Base-by-base conservation (phyloP, 768 basidiomycete genomes). In the Tephrocybe sp. region DNA sequence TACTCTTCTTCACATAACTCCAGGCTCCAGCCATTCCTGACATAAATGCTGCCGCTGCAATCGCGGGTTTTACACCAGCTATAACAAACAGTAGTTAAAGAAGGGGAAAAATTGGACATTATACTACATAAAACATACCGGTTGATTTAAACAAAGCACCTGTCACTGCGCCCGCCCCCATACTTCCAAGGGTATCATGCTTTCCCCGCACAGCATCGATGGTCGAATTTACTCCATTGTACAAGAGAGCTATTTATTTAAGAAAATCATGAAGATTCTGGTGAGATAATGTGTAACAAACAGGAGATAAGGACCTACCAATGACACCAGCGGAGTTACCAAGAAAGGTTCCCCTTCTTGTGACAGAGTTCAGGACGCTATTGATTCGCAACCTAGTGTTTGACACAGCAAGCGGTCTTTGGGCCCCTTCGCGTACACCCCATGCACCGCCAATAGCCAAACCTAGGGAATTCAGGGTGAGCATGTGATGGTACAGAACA, bases 261-360 rank as follows among this genome's bases (percentile, higher is more conserved):
- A 65, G 70, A n/a, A n/a, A n/a, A 54, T 62, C 3, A 40, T 62
- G 65, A 70, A 74, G 59, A 68, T 63, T 65, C 65, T 56, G 64
- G 62, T 47, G 32, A 52, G 16, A 47, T 47, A 55, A 54, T 43
- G 58, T 53, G 68, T 55, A 60, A 57, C 52, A 57, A 54, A 58
- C 58, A 58, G 62, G 65, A 62, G 58, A 67, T 57, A 63, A 57
- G 55, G 66, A 80, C 90, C 70, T 63, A 98, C 97, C 97, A 56
- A 98, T 77, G 55, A 98, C 91, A 68, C 97, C 97, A 67, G 95
- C 91, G 64, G 93, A 97, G 77, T 98, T 99, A 64, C 94, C 97
- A 71, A 97, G 87, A 73, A 96, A 97, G 40, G 92, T 96, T 30
- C 97, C 97, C 72, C 97, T 82, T 73, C 96, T 78, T 54, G 97